These are phyloP conservation scores for Linanthus parryae DNA, from an alignment of 148 eudicot species.

Conservation along the genomic window DNA sequence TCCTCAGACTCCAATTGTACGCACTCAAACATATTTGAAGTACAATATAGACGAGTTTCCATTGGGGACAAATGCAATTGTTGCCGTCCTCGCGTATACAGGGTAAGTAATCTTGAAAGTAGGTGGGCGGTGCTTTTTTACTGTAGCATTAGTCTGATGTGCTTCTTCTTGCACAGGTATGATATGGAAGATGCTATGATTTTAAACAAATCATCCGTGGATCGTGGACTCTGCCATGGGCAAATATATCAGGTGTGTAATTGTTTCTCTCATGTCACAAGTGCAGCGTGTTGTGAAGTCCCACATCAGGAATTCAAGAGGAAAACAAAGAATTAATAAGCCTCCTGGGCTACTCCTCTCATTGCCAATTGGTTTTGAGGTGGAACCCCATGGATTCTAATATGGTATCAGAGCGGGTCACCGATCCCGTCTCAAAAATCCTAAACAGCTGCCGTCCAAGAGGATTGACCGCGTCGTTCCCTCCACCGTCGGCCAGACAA, in stretches of 20 bases:
- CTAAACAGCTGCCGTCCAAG: too few species aligned
- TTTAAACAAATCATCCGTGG: constrained; percentile 89
- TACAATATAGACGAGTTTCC: constrained; percentile 78
- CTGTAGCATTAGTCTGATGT: neutral
- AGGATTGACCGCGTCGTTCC: too few species aligned
- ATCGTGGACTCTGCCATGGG: constrained; percentile 90
- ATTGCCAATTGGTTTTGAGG: too few species aligned
- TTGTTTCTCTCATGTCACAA: too few species aligned
- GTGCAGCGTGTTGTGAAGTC: too few species aligned
- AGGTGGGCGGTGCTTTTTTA: constrained; percentile 4
- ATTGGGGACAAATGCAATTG: constrained; percentile 91
- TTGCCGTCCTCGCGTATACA: constrained; percentile 90
- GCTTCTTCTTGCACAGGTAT: constrained; percentile 33
- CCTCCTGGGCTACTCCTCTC: too few species aligned
- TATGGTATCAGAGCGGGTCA: too few species aligned
- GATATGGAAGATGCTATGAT: constrained; percentile 99
- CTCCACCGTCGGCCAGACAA: too few species aligned
- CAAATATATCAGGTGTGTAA: constrained; percentile 74
- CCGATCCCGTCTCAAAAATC: too few species aligned
- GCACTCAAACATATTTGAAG: constrained; percentile 59
- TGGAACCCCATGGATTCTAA: too few species aligned
- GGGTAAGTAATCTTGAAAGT: constrained; percentile 41
- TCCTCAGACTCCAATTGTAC: constrained; percentile 92
- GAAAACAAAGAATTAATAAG: too few species aligned
- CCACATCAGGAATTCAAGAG: too few species aligned